A percentile compares a stretch with the other conserved stretches of the same genome.
Conservation (phyloP, 2,329 filamentous ascomycete species). For the Botrytis sinoallii region DNA sequence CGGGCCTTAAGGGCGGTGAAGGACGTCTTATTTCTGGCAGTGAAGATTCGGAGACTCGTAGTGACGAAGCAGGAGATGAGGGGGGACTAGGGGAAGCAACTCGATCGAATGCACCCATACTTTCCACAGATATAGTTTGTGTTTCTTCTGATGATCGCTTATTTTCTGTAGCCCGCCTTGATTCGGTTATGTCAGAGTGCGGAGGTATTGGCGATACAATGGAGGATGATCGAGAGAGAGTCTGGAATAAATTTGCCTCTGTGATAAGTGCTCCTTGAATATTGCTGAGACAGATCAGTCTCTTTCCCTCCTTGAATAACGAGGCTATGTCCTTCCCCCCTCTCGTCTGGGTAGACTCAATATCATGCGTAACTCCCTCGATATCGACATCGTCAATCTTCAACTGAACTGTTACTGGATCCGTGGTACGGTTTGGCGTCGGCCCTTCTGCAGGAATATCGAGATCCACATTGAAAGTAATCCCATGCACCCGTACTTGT, state of each 20-base stretch:
- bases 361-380: conserved; percentile 56
- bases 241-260: conserved; percentile 63
- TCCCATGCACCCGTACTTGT: conserved; percentile 61
- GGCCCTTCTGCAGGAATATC: conserved; percentile 49
- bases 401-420: conserved; percentile 62
- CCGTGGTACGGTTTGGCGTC: conserved; percentile 42
- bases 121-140: conserved; percentile 40
- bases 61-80: conserved; percentile 25
- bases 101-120: conserved; percentile 24
- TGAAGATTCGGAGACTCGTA: conserved; percentile 25
- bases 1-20: neutral
- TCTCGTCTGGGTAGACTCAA: conserved; percentile 33
- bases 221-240: conserved; percentile 55
- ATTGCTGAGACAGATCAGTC: conserved; percentile 60
- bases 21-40: conserved; percentile 16
- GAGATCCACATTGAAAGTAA: conserved; percentile 65
- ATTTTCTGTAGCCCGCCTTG: conserved; percentile 27
- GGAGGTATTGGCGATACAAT: conserved; percentile 55
- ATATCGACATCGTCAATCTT: conserved; percentile 62
- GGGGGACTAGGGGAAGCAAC: conserved; percentile 24
- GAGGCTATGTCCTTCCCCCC: conserved; percentile 16
- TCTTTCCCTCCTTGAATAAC: conserved; percentile 58
- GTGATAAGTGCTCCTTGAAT: conserved; percentile 65
- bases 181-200: conserved; percentile 43
- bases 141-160: conserved; percentile 26